Base-by-base conservation (phyloP, 768 basidiomycete genomes). In the Naematelia aurantialba region DNA sequence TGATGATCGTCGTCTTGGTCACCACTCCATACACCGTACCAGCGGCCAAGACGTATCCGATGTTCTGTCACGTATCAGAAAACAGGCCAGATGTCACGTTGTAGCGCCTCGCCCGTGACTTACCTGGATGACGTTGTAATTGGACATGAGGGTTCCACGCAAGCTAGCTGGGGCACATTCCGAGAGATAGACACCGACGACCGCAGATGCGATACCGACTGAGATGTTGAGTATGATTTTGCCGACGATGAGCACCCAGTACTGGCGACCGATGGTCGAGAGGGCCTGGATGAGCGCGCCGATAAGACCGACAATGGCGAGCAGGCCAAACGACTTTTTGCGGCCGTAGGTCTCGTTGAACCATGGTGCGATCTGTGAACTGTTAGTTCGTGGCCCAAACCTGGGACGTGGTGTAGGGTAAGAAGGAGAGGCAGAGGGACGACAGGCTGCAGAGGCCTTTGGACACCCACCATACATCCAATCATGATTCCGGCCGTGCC, bases 91-190 rank as follows among this genome's bases (percentile, higher is more conserved):
- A n/a, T n/a, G n/a, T n/a, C n/a, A n/a, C n/a, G n/a, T n/a, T n/a
- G n/a, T n/a, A n/a, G n/a, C n/a, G n/a, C n/a, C n/a, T n/a, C n/a
- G n/a, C n/a, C n/a, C n/a, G n/a, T n/a, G n/a, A 47, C 21, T 48
- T 26, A 44, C 29, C 34, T 54, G 30, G 52, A 44, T 30, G 29
- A 39, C 54, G 52, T 53, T 59, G 46, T 60, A 55, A 19, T 45
- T 39, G 34, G 27, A 39, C n/a, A 57, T 55, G 55, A 59, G 34
- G 25, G 57, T 44, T 22, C 61, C 61, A 48, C 61, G 52, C 22
- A 63, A 26, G 17, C 52, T 52, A 19, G 49, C 39, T 5, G 61
- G 61, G 12, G 61, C 52, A 39, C 57, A 63, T 52, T 63, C 61
- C 24, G 49, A 24, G 19, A 46, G 61, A 39, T 63, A 63, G 8